A percentile compares a stretch with the other conserved stretches of the same genome.
Evolutionary conservation across 768 basidiomycete species (phyloP).

Genomic region (Clitopilus hobsonii): DNA sequence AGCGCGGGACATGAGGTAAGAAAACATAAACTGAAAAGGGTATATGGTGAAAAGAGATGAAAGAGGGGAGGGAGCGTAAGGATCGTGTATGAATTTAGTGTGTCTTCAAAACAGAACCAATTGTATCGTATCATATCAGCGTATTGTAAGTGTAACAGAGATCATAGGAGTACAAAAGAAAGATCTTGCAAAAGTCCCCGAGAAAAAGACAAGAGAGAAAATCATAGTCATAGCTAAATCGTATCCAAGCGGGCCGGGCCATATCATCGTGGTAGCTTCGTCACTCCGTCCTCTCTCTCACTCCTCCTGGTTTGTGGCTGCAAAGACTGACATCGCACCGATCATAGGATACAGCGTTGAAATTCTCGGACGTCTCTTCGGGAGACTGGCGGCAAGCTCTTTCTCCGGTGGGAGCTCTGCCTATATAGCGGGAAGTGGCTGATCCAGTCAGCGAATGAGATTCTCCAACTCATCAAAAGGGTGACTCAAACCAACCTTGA

Average conservation of each 20-base stretch:
- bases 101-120: no score
- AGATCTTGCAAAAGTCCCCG: background rate
- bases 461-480: constrained; percentile 3
- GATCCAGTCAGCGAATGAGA: background rate
- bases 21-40: background rate
- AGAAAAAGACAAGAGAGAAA: background rate
- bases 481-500: constrained; percentile 19
- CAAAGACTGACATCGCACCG: background rate
- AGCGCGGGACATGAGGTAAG: background rate
- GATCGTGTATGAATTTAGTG: background rate
- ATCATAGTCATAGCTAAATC: no score
- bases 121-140: no score
- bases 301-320: background rate
- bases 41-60: background rate
- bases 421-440: background rate
- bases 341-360: background rate
- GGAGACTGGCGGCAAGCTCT: background rate
- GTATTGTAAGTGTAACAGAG: no score
- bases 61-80: background rate
- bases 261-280: background rate
- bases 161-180: no score
- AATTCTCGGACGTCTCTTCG: background rate
- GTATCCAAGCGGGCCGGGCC: no score
- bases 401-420: background rate
- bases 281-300: background rate